Evolutionary conservation across 2,329 filamentous ascomycete species (phyloP).

Genomic region (Zymoseptoria tritici): DNA sequence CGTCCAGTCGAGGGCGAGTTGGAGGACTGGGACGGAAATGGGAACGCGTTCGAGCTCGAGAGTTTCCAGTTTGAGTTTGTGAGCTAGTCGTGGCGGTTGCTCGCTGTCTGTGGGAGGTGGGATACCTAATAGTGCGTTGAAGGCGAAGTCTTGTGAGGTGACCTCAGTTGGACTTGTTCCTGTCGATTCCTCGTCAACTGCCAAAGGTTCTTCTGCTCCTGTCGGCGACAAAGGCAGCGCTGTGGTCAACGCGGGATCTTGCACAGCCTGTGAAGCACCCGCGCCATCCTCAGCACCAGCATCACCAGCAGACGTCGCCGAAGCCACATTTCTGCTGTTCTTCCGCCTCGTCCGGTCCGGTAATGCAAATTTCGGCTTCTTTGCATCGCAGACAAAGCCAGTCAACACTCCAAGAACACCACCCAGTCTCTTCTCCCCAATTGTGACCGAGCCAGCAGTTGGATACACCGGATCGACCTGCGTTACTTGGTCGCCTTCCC

Average conservation of each 20-base stretch:
- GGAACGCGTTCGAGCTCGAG: slow-evolving; percentile 69
- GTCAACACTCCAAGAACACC: slow-evolving; percentile 63
- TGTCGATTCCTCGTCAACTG: neutral
- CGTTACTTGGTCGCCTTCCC: slow-evolving; percentile 55
- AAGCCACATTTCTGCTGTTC: neutral
- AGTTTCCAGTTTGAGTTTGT: slow-evolving; percentile 59
- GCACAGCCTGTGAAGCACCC: neutral
- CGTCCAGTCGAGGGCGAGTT: slow-evolving; percentile 67
- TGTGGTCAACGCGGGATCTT: neutral
- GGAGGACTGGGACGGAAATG: slow-evolving; percentile 64
- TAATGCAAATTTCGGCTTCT: slow-evolving; percentile 24
- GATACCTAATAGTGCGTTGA: neutral
- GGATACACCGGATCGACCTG: slow-evolving; percentile 58
- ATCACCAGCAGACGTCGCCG: neutral
- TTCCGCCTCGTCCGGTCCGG: slow-evolving; percentile 15
- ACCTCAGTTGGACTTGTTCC: slow-evolving; percentile 1
- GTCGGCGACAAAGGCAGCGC: neutral
- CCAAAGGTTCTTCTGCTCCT: neutral
- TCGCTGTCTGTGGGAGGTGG: slow-evolving; percentile 6
- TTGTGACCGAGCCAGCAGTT: slow-evolving; percentile 37
- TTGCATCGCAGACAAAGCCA: slow-evolving; percentile 57
- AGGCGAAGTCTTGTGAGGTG: neutral
- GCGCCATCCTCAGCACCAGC: neutral
- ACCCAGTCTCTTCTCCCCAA: slow-evolving; percentile 57
- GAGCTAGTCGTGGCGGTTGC: slow-evolving; percentile 40